These are phyloP conservation scores for Leishmania turanica DNA, from an alignment of 208 protist genomes.

Conservation along the genomic window DNA sequence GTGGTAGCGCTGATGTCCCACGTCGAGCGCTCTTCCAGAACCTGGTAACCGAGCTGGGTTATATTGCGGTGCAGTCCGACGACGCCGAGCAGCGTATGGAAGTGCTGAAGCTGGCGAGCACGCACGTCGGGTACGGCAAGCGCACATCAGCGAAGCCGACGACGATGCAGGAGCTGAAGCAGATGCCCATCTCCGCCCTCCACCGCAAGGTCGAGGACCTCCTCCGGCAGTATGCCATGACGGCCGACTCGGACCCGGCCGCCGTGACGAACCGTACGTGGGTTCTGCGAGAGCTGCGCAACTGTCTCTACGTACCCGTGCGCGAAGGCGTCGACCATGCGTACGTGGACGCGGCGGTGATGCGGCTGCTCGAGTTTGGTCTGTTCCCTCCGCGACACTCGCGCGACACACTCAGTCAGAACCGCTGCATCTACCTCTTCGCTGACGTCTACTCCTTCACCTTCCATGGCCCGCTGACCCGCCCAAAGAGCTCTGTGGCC, in stretches of 20 bases:
- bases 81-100: conserved; percentile 71
- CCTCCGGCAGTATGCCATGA: conserved; percentile 67
- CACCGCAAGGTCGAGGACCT: conserved; percentile 77
- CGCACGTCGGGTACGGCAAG: conserved; percentile 76
- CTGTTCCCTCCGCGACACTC: conserved; percentile 62
- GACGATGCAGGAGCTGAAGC: conserved; percentile 62
- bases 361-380: conserved; percentile 64
- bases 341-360: conserved; percentile 67
- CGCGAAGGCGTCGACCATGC: conserved; percentile 62
- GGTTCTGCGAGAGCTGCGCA: conserved; percentile 81
- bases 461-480: conserved; percentile 43
- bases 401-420: conserved; percentile 62
- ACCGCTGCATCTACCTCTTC: conserved; percentile 87
- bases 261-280: conserved; percentile 79
- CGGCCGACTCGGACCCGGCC: conserved; percentile 51
- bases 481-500: conserved; percentile 56
- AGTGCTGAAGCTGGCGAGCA: conserved; percentile 75
- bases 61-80: conserved; percentile 75
- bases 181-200: conserved; percentile 58
- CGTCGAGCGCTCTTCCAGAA: conserved; percentile 78
- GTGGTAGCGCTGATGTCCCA: conserved; percentile 78
- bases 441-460: conserved; percentile 88
- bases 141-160: conserved; percentile 69
- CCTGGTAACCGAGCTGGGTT: conserved; percentile 73
- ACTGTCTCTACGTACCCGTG: conserved; percentile 75